These are phyloP conservation scores for Sordariomycetes sp. DNA, from an alignment of 2,329 filamentous ascomycete genomes.

Conservation along the genomic window DNA sequence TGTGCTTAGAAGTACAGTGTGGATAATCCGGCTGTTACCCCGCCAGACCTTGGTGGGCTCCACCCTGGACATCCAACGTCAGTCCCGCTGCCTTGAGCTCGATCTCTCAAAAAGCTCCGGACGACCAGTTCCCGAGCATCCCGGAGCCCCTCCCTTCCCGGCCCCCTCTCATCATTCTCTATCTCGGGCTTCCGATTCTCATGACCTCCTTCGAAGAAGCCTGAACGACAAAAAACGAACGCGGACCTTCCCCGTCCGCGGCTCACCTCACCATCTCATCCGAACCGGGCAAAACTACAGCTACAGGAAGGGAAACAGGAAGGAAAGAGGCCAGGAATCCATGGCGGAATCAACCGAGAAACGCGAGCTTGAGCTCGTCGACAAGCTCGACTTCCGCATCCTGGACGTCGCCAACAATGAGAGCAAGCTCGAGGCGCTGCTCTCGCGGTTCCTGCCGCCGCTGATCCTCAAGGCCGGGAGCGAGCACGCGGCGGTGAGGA, in stretches of 20 bases:
- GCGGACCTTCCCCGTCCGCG: not conserved
- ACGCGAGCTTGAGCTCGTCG: constrained; percentile 71
- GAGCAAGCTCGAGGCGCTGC: constrained; percentile 64
- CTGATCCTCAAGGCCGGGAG: constrained; percentile 80
- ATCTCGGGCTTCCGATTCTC: not conserved
- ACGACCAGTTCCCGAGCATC: not conserved
- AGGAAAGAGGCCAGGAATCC: not conserved
- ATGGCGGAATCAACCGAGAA: constrained; percentile 41
- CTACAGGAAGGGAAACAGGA: not conserved
- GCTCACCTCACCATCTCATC: not conserved
- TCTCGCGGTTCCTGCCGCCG: constrained; percentile 71
- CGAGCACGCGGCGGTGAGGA: constrained; percentile 67
- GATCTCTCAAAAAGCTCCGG: not conserved
- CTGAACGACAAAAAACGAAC: not conserved
- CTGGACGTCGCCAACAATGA: constrained; percentile 71
- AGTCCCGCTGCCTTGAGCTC: not conserved
- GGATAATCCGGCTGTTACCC: not conserved
- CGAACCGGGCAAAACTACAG: not conserved
- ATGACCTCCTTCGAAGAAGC: not conserved
- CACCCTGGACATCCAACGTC: not conserved
- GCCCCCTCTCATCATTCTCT: not conserved
- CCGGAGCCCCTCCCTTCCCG: not conserved
- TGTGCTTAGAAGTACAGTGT: not conserved
- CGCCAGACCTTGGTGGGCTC: not conserved
- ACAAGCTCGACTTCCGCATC: constrained; percentile 78